Evolutionary conservation across 2,329 filamentous ascomycete species (phyloP), one percentile per base, ranked within the genome.

Genomic region (Ustilaginoidea virens): DNA sequence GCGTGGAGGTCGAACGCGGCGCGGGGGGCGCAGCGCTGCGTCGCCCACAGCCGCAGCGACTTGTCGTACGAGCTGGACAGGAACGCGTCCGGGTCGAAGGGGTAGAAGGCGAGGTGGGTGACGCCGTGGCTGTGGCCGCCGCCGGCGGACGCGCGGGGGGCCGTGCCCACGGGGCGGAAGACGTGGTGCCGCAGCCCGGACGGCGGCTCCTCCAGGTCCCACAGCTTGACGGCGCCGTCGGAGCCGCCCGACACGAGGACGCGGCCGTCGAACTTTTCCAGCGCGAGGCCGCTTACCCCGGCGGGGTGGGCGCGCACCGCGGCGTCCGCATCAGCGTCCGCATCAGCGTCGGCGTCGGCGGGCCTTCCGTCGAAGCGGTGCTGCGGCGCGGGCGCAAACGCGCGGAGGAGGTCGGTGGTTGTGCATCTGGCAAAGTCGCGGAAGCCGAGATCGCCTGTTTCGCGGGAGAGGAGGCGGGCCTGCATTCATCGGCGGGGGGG

Each of bases 221-320:
- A 94, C 25, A 94, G 56, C 39, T 75, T 80, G 44, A 94, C 72
- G 1, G 79, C 80, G 7, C 80, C 81, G 46, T 93, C 83, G 4
- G 81, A 77, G 17, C 86, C 85, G 4, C 82, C 87, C 1, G 86
- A 92, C 2, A 93, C 54, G 36, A 94, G 64, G 39, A 80, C 79
- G 42, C 49, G 47, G 3, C 80, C 82, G 37, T 90, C 80, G 44
- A 90, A 83, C 28, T 74, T 71, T 44, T 94, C 86, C 22, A 93
- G 66, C 0, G 79, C 74, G 23, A 94, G 58, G 22, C 77, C 72
- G 45, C 78, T 90, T 21, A 86, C 80, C 10, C 85, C 85, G 4
- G 80, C 69, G 30, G 70, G 66, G 51, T 93, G 85, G 1, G 83
- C 80, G 61, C 65, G 66, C 8, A 24, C 8, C n/a, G 7, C 14